Evolutionary conservation across 2,329 filamentous ascomycete species (phyloP).

Genomic region (Graphilbum fragrans): DNA sequence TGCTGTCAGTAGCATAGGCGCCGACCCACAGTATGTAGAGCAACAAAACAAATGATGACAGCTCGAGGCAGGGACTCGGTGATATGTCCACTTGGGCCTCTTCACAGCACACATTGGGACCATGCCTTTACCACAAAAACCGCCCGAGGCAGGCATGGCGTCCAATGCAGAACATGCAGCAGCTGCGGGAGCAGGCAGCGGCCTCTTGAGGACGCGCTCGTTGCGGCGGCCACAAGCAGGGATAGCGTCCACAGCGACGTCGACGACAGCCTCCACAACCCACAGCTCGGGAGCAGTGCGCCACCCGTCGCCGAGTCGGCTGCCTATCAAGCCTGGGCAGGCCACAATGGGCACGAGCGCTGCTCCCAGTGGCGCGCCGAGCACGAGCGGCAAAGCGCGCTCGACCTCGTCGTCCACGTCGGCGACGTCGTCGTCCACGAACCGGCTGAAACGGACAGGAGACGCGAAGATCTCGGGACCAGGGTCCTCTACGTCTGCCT

Average conservation of each 20-base stretch:
- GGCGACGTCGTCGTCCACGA: too few species aligned
- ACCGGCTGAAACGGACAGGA: too few species aligned
- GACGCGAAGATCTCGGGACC: too few species aligned
- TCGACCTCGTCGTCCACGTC: constrained; percentile 4
- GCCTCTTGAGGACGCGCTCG: constrained; percentile 32
- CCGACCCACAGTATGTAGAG: too few species aligned
- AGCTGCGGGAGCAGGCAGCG: not conserved
- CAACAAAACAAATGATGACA: too few species aligned
- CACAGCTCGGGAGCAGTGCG: too few species aligned
- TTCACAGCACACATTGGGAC: too few species aligned
- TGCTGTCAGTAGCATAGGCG: too few species aligned
- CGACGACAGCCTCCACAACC: constrained; percentile 1
- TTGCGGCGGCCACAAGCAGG: constrained; percentile 27
- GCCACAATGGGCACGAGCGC: not conserved
- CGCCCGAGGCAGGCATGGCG: not conserved
- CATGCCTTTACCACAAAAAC: not conserved
- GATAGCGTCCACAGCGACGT: not conserved
- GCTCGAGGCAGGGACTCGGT: too few species aligned
- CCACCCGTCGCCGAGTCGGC: constrained; percentile 34
- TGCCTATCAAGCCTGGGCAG: constrained; percentile 28
- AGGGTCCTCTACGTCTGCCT: not conserved
- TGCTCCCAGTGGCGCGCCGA: too few species aligned
- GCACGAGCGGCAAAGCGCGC: too few species aligned
- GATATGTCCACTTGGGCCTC: too few species aligned
- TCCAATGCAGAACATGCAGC: not conserved